These are phyloP conservation scores for Aureobasidium sp. DNA, from an alignment of 2,329 filamentous ascomycete species.

Conservation along the genomic window DNA sequence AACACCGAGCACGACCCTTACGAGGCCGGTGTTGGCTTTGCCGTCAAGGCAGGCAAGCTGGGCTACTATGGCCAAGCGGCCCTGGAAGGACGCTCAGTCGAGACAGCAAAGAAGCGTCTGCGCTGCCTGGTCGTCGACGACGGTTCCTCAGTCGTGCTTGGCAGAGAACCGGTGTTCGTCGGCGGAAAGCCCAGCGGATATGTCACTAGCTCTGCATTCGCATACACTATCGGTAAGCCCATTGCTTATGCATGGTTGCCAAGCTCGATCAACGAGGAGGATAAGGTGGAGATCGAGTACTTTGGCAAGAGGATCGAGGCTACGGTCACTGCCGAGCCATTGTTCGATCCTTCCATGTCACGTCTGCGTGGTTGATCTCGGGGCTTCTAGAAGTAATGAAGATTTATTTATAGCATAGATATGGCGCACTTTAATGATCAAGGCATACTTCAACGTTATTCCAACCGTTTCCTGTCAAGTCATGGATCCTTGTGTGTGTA, in stretches of 20 bases:
- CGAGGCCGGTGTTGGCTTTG: conserved; percentile 50
- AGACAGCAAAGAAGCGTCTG: conserved; percentile 31
- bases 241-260: conserved; percentile 55
- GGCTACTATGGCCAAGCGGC: conserved; percentile 48
- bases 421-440: conserved; percentile 14
- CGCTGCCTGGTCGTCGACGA: conserved; percentile 52
- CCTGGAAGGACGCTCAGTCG: conserved; percentile 36
- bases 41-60: conserved; percentile 43
- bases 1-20: conserved; percentile 55
- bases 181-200: conserved; percentile 47
- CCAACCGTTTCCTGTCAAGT: background rate
- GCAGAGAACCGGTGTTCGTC: conserved; percentile 55
- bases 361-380: conserved; percentile 11
- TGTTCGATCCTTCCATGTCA: conserved; percentile 26
- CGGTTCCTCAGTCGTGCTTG: conserved; percentile 50
- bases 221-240: conserved; percentile 52
- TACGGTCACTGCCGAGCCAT: conserved; percentile 46
- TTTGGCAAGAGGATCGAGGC: conserved; percentile 50
- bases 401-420: conserved; percentile 5
- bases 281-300: conserved; percentile 54
- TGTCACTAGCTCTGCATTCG: conserved; percentile 55
- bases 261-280: conserved; percentile 39
- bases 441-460: conserved; percentile 6
- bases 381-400: conserved; percentile 1
- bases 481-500: background rate